Base-by-base conservation (phyloP, 2,329 filamentous ascomycete genomes). In the Aspergillus carbonarius region DNA sequence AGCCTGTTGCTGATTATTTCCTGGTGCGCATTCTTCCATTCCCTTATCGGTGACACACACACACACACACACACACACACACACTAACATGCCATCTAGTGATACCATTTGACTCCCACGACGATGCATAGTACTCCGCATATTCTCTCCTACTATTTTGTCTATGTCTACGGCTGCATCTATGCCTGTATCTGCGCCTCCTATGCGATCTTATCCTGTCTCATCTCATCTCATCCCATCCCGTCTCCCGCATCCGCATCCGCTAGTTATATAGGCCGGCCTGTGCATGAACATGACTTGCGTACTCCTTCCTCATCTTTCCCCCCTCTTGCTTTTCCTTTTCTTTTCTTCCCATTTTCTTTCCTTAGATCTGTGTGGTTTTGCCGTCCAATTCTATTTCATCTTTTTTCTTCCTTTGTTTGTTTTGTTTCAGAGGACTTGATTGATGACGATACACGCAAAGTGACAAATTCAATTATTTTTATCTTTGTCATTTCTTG, bases 1-100 rank as follows among this genome's bases (percentile, higher is more conserved):
- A 98, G 77, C 95, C 95, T 3, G 92, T 96, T 54, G 92, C 92
- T 13, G 93, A 98, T 78, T 99, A 98, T 80, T 99, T 99, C 76
- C 80, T 99, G 77, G 76, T 80, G 64, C 70, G 73, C 60, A 30
- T 46, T 37, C 35, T 42, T 30, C 30, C 20, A 18, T 13, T 32
- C 32, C 12, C 10, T 23, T 23, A 23, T 23, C 23, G 23, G 5
- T n/a, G n/a, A 18, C 3, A 27, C 25, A 27, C 7, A 4, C 30
- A n/a, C 6, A 18, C 3, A 32, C 46, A 18, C 3, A 27, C 25
- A 18, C 3, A 27, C 25, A 27, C 7, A 4, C 30, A n/a, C 6
- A 18, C 3, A 32, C 46, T 48, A 48, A 48, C 25, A 32, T 30
- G 4, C 13, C 10, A 18, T 23, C 3, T 17, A 48, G 46, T 50